phyloP scores from a whole-genome alignment of 2,329 filamentous ascomycete genomes.

The Zalaria obscura region DNA sequence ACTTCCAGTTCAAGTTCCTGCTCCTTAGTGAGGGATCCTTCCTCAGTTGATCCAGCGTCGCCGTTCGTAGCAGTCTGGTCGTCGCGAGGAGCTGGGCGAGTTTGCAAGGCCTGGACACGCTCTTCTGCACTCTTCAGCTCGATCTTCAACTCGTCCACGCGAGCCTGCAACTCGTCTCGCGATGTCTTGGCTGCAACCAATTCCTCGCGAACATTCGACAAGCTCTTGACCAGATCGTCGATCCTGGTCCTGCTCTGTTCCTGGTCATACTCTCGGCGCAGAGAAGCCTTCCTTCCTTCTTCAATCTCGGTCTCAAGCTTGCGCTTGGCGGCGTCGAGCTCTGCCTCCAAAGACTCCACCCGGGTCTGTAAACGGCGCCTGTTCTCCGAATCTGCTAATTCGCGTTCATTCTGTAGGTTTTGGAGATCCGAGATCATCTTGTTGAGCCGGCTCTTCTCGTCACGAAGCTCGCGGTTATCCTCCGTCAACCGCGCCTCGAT shows the following conservation, averaged over 20 bases:
- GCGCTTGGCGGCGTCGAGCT: conserved; percentile 64
- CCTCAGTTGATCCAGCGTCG: conserved; percentile 24
- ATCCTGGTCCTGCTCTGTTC: conserved; percentile 83
- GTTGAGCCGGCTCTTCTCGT: conserved; percentile 76
- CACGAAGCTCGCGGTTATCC: conserved; percentile 71
- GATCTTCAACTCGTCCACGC: conserved; percentile 78
- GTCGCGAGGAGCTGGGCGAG: conserved; percentile 56
- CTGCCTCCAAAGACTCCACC: conserved; percentile 64
- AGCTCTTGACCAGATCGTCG: conserved; percentile 71
- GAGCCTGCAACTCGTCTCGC: conserved; percentile 74
- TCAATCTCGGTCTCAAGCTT: conserved; percentile 74
- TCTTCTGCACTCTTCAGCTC: conserved; percentile 85
- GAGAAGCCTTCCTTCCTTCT: conserved; percentile 65
- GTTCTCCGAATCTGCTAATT: conserved; percentile 67
- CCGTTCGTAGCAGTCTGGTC: conserved; percentile 19
- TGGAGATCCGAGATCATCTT: conserved; percentile 73
- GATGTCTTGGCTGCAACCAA: conserved; percentile 74
- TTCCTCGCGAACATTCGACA: conserved; percentile 74
- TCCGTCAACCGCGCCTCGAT: conserved; percentile 80
- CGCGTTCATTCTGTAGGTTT: conserved; percentile 81
- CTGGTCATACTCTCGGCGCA: conserved; percentile 81
- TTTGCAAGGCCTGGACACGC: conserved; percentile 65
- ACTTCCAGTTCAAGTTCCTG: conserved; percentile 76
- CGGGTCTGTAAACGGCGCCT: conserved; percentile 66
- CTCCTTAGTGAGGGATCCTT: conserved; percentile 44